Percentiles rank a stretch among this genome's conserved stretches.
Evolutionary conservation across 345 rosid species (phyloP).

Genomic region (Orychophragmus violaceus): DNA sequence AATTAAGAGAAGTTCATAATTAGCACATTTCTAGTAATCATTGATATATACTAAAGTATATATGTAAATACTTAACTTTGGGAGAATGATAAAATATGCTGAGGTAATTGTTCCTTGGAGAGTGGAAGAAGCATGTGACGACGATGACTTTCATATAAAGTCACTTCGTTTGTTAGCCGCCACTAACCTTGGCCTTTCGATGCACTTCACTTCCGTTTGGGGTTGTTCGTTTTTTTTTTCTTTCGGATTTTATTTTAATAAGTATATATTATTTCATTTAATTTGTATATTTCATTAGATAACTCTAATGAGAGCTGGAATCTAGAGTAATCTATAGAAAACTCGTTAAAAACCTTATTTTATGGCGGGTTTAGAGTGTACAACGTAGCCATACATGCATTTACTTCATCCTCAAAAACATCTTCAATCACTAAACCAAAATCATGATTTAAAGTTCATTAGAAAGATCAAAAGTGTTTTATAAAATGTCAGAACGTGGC

Average conservation of each 20-base stretch:
- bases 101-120: slow-evolving; percentile 26
- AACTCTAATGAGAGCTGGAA: background rate
- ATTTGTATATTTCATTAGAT: background rate
- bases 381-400: background rate
- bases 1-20: background rate
- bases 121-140: slow-evolving; percentile 35
- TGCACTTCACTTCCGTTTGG: slow-evolving; percentile 25
- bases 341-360: background rate
- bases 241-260: background rate
- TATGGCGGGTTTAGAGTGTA: background rate
- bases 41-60: background rate
- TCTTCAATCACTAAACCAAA: background rate
- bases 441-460: background rate
- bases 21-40: background rate
- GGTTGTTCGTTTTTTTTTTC: slow-evolving; percentile 2
- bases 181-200: slow-evolving; percentile 16
- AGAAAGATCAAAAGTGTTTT: background rate
- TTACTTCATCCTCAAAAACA: background rate
- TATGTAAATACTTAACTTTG: slow-evolving; percentile 26
- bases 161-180: slow-evolving; percentile 33
- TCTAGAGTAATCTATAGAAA: background rate
- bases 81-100: slow-evolving; percentile 29
- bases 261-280: background rate
- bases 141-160: slow-evolving; percentile 34
- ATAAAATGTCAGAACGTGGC: background rate